Conservation (phyloP, 208 protist genomes). For the Lotmaria passim region DNA sequence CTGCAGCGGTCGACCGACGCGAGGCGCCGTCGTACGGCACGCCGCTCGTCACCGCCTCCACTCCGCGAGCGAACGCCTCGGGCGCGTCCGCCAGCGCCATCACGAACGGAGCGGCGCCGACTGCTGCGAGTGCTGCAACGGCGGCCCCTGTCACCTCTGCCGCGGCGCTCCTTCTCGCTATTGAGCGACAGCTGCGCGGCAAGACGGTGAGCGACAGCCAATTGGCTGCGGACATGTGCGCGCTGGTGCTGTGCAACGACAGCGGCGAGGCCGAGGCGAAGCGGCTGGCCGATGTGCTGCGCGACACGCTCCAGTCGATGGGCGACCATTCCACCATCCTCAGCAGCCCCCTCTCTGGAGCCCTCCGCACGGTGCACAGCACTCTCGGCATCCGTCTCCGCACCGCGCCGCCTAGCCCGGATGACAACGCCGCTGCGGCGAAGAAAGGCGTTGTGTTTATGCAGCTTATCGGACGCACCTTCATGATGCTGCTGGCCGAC, state of each 20-base stretch:
- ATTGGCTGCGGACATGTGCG: conserved; percentile 53
- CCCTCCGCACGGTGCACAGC: conserved; percentile 61
- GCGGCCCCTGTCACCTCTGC: conserved; percentile 3
- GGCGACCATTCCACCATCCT: conserved; percentile 54
- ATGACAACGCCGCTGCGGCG: conserved; percentile 15
- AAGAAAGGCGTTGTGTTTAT: conserved; percentile 44
- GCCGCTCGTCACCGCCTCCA: conserved; percentile 20
- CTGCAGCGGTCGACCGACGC: neutral
- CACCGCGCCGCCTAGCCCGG: conserved; percentile 6
- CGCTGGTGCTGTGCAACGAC: conserved; percentile 42
- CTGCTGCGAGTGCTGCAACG: neutral
- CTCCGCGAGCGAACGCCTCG: conserved; percentile 10
- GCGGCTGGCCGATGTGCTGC: conserved; percentile 48
- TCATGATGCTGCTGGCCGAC: conserved; percentile 70
- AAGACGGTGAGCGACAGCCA: conserved; percentile 29
- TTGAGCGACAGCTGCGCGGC: conserved; percentile 31
- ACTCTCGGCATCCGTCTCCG: conserved; percentile 52
- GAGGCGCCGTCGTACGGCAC: neutral
- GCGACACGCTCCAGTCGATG: conserved; percentile 35
- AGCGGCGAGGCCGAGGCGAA: conserved; percentile 43
- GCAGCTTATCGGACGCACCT: conserved; percentile 43
- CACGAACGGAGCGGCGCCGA: too few species aligned
- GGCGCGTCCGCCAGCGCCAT: too few species aligned
- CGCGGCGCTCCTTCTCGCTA: conserved; percentile 6
- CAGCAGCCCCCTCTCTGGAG: conserved; percentile 59